These are phyloP conservation scores for Solanum acaule DNA, from an alignment of 257 asterid genomes.

Conservation along the genomic window DNA sequence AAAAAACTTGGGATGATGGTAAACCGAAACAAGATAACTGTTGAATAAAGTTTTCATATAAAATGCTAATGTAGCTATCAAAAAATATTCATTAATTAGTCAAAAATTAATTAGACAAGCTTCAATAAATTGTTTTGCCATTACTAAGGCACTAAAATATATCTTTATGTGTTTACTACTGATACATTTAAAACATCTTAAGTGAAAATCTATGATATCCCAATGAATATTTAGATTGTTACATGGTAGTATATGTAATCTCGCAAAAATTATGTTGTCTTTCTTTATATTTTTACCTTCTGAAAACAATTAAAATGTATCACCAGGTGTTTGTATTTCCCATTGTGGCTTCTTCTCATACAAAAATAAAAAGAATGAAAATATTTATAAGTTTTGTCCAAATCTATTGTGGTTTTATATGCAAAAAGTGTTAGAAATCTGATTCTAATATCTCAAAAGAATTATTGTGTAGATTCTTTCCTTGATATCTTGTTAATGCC, in stretches of 20 bases:
- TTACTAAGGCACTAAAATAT: not conserved
- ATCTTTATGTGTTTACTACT: not conserved
- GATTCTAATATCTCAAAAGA: not conserved
- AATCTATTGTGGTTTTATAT: not conserved
- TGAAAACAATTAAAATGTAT: not conserved
- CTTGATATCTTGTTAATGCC: not conserved
- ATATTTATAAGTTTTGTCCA: not conserved
- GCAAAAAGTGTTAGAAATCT: not conserved
- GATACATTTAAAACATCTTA: not conserved
- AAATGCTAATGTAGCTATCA: not conserved
- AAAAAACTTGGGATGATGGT: not conserved
- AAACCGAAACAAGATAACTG: not conserved
- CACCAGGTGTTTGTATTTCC: not conserved
- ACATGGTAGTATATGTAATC: not conserved
- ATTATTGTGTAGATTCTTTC: not conserved
- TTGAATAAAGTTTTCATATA: not conserved
- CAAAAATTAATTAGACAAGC: not conserved
- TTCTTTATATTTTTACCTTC: not conserved
- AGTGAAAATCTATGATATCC: not conserved
- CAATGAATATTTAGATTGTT: not conserved
- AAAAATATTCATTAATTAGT: not conserved
- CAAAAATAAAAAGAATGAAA: not conserved
- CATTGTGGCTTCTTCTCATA: not conserved
- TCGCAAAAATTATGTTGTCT: not conserved
- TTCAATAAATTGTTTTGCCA: not conserved